Evolutionary conservation across 441 rosid genomes (phyloP).

Genomic region (Populus hybrid): DNA sequence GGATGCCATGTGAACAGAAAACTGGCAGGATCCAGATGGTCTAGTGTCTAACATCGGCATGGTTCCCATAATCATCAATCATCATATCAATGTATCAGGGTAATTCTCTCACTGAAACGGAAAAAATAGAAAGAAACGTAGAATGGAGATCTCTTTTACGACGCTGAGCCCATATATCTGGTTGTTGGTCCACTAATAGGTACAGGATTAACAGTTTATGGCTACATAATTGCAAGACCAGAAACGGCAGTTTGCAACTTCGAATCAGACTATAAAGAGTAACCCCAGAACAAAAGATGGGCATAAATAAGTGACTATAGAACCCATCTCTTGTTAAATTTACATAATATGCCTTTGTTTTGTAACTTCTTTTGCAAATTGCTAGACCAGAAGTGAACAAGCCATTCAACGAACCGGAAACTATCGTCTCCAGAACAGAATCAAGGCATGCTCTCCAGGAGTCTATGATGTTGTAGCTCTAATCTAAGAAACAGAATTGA

Average conservation of each 20-base stretch:
- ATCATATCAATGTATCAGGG: background rate
- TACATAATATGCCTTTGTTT: background rate
- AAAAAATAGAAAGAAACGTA: background rate
- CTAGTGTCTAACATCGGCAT: background rate
- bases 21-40: background rate
- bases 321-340: background rate
- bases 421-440: background rate
- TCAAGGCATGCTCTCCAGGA: background rate
- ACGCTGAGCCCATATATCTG: background rate
- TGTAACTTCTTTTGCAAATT: background rate
- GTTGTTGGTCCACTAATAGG: background rate
- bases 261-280: background rate
- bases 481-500: conserved; percentile 48
- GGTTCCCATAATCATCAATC: background rate
- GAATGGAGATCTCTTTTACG: background rate
- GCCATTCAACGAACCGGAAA: background rate
- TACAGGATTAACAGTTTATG: background rate
- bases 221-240: background rate
- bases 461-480: background rate
- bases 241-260: background rate
- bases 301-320: background rate
- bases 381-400: background rate
- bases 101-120: background rate
- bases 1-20: background rate
- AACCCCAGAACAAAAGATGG: background rate